Base-by-base conservation (phyloP, 2,329 filamentous ascomycete genomes). In the Aspergillus jensenii region DNA sequence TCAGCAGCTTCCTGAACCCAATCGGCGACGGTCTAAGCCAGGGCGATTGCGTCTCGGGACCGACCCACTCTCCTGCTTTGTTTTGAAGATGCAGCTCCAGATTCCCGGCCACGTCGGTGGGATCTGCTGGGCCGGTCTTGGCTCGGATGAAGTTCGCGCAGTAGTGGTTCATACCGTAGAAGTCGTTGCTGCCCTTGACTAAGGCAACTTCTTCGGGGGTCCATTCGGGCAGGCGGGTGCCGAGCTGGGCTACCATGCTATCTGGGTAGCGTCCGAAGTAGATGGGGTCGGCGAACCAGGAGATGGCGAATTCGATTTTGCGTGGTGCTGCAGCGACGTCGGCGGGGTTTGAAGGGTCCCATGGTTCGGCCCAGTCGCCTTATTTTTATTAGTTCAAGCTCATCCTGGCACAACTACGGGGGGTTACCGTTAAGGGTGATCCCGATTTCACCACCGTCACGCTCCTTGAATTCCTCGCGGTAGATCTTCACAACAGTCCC, bases 101-200 rank as follows among this genome's bases (percentile, higher is more conserved):
- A 74, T 96, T 89, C 53, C 91, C 91, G 12, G 85, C 78, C 74
- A 86, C 86, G 77, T 96, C 91, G 51, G 89, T 82, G 4, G 79
- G 78, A 1, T 84, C 81, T 0, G 90, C 77, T 48, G 82, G 77
- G 6, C 82, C 83, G 7, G 83, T 81, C 69, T 86, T 85, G 77
- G 93, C 87, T 73, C 87, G 87, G 78, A 96, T 87, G 78, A 90
- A 96, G 81, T 95, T 90, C 70, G 90, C 89, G 51, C 90, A 93
- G 81, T 96, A 96, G 81, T 92, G 89, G 81, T 96, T 96, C 90
- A 93, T 93, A 74, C 90, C 91, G 75, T 96, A 96, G 77, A 96
- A 96, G 79, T 96, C 91, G 74, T 95, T 95, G 71, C 88, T 91
- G n/a, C 90, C 90, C 68, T 88, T 82, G 46, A 96, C 86, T n/a